phyloP scores from a whole-genome alignment of 257 asterid species.

The Gynochthodes officinalis region DNA sequence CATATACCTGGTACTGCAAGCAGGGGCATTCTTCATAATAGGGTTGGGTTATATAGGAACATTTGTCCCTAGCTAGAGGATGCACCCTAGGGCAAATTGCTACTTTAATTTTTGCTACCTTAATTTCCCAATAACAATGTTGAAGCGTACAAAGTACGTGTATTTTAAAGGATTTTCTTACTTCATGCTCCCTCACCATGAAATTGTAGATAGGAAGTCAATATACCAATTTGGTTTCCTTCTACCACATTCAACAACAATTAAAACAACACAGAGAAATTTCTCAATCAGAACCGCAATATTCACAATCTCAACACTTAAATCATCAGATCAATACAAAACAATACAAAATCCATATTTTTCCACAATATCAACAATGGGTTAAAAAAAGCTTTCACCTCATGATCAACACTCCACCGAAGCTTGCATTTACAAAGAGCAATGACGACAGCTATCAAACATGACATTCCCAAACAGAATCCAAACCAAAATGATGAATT shows the following conservation, averaged over 20 bases:
- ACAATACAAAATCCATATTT: neutral
- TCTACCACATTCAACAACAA: neutral
- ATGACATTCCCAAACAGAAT: too few species aligned
- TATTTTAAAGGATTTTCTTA: neutral
- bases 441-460: too few species aligned
- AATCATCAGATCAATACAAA: neutral
- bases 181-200: conserved; percentile 2
- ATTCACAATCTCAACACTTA: neutral
- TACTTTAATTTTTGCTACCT: too few species aligned
- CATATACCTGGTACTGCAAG: conserved; percentile 69
- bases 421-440: too few species aligned
- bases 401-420: too few species aligned
- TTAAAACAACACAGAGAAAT: neutral
- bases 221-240: neutral
- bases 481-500: too few species aligned
- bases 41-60: conserved; percentile 76
- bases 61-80: conserved; percentile 48
- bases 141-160: neutral
- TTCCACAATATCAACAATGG: too few species aligned
- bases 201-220: neutral
- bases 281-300: neutral
- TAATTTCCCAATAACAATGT: neutral
- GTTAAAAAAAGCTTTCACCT: too few species aligned
- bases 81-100: neutral
- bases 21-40: conserved; percentile 63